Conservation (phyloP, 2,329 filamentous ascomycete genomes). For the Ceratocystis cacaofunesta region DNA sequence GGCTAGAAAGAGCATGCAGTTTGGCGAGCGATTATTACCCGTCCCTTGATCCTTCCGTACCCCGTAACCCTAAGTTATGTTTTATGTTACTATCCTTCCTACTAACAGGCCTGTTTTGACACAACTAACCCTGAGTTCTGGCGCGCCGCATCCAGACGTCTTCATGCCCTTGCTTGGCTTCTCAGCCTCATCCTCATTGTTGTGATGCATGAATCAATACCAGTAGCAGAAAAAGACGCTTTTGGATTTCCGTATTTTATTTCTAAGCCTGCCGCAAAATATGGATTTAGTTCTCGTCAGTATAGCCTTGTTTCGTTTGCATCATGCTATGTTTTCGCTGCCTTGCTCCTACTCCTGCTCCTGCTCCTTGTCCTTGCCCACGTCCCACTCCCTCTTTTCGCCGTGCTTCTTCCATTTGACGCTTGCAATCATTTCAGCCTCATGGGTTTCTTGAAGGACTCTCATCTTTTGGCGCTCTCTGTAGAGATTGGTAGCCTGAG, state of each 20-base stretch:
- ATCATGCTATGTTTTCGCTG: not conserved
- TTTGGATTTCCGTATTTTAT: not conserved
- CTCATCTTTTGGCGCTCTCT: conserved; percentile 53
- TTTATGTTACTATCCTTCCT: too few relatives aligned
- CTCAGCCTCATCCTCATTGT: not conserved
- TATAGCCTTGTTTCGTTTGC: not conserved
- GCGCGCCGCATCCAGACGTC: not conserved
- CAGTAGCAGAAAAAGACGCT: not conserved
- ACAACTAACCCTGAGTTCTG: not conserved
- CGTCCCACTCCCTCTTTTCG: conserved; percentile 48
- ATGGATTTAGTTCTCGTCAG: not conserved
- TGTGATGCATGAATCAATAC: not conserved
- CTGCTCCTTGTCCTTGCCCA: conserved; percentile 31
- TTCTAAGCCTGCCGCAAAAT: not conserved
- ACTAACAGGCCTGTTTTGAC: not conserved
- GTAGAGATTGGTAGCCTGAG: conserved; percentile 60
- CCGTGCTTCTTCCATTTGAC: conserved; percentile 59
- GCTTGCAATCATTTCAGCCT: conserved; percentile 36
- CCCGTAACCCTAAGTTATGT: too few relatives aligned
- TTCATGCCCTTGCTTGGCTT: not conserved
- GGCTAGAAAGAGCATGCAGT: not conserved
- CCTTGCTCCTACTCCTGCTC: not conserved
- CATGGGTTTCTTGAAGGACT: conserved; percentile 34
- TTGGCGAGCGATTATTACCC: not conserved
- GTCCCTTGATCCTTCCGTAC: too few relatives aligned